phyloP scores from a whole-genome alignment of 495 filamentous ascomycete species.

The Achaetomiella virescens region DNA sequence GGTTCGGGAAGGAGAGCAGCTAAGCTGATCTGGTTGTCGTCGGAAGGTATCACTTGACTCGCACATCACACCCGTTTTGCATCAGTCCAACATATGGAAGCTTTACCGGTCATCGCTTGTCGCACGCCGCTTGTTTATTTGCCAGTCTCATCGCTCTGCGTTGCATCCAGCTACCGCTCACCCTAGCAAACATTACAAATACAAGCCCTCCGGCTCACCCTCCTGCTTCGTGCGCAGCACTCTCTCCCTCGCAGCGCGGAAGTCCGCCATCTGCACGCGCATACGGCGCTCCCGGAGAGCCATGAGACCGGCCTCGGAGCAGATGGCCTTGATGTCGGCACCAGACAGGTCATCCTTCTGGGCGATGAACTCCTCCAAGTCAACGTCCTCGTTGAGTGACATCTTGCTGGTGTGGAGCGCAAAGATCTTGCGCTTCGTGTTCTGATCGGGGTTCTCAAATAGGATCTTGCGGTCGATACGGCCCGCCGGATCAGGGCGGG shows the following conservation, averaged over 20 bases:
- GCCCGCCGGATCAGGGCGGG: conserved; percentile 91
- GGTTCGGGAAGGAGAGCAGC: too few relatives aligned
- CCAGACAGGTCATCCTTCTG: conserved; percentile 98
- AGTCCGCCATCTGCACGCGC: conserved; percentile 98
- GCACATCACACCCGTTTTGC: too few relatives aligned
- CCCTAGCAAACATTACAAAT: conserved; percentile 62
- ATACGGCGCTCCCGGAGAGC: conserved; percentile 92
- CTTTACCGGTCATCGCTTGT: too few relatives aligned
- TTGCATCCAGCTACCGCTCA: neutral
- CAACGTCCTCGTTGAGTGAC: conserved; percentile 90
- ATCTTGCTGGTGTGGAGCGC: conserved; percentile 99
- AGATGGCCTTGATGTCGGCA: conserved; percentile 98
- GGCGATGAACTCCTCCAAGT: conserved; percentile 95
- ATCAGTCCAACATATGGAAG: too few relatives aligned
- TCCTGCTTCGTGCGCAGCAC: conserved; percentile 99
- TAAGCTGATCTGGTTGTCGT: too few relatives aligned
- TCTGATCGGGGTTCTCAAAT: conserved; percentile 98
- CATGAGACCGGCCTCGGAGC: conserved; percentile 93
- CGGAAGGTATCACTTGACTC: too few relatives aligned
- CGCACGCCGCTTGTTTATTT: conserved; percentile 16
- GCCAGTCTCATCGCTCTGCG: conserved; percentile 1
- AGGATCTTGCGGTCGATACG: conserved; percentile 99
- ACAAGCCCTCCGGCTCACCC: conserved; percentile 95
- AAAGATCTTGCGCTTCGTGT: conserved; percentile 99
- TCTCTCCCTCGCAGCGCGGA: conserved; percentile 82